Evolutionary conservation across 2,329 filamentous ascomycete species (phyloP).

Genomic region (Fusarium algeriense): DNA sequence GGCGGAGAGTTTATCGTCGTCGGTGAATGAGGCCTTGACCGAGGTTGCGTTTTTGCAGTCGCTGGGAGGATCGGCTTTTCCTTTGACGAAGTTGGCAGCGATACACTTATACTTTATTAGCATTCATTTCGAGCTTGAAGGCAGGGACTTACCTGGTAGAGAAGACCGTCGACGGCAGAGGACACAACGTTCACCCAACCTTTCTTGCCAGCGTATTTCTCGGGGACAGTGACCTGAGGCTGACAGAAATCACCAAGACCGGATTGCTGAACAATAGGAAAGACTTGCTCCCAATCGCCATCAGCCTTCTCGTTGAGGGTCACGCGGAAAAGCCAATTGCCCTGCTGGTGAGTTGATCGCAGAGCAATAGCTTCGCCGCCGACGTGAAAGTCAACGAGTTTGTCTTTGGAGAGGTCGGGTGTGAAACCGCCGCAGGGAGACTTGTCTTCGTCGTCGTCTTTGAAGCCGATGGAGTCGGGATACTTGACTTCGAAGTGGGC

Average conservation of each 20-base stretch:
- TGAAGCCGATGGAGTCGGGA: conserved; percentile 62
- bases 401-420: conserved; percentile 58
- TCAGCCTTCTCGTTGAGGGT: conserved; percentile 63
- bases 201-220: conserved; percentile 65
- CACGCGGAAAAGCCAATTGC: conserved; percentile 69
- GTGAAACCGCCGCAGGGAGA: conserved; percentile 68
- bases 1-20: conserved; percentile 52
- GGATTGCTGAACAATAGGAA: conserved; percentile 65
- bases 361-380: conserved; percentile 66
- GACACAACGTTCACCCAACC: conserved; percentile 66
- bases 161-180: conserved; percentile 65
- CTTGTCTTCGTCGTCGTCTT: conserved; percentile 58
- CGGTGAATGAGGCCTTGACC: conserved; percentile 49
- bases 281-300: conserved; percentile 67
- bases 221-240: conserved; percentile 61
- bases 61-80: conserved; percentile 49
- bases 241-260: conserved; percentile 68
- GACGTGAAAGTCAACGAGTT: conserved; percentile 69
- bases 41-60: conserved; percentile 55
- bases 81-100: conserved; percentile 67
- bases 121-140: not conserved
- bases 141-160: conserved; percentile 64
- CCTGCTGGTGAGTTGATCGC: conserved; percentile 63
- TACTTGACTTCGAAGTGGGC: conserved; percentile 68
- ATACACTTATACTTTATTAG: conserved; percentile 59